Evolutionary conservation across 2,329 filamentous ascomycete genomes (phyloP).

Genomic region (Myriosclerotinia duriaeana): DNA sequence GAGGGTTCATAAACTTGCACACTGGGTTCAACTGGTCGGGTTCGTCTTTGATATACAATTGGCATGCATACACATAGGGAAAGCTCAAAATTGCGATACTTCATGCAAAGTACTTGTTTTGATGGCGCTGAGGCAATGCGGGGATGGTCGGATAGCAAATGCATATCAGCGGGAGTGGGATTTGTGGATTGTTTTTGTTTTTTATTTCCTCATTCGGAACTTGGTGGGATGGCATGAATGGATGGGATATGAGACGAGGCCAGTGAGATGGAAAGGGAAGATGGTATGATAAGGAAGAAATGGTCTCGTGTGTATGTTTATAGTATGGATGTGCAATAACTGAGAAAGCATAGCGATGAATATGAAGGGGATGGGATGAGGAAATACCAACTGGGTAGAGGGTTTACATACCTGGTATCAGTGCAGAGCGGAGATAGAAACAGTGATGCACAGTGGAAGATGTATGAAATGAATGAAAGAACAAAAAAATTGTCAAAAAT

Average conservation of each 20-base stretch:
- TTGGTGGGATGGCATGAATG: slow-evolving; percentile 13
- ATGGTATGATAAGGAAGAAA: slow-evolving; percentile 14
- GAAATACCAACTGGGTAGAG: neutral
- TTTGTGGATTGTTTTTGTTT: slow-evolving; percentile 7
- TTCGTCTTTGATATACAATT: slow-evolving; percentile 25
- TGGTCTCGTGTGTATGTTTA: slow-evolving; percentile 17
- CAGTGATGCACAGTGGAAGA: slow-evolving; percentile 16
- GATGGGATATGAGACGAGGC: slow-evolving; percentile 19
- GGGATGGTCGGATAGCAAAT: slow-evolving; percentile 10
- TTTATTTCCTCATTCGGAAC: slow-evolving; percentile 1
- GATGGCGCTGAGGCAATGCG: slow-evolving; percentile 13
- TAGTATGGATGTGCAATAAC: slow-evolving; percentile 12
- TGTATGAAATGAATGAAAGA: slow-evolving; percentile 15
- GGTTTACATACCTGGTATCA: slow-evolving; percentile 8
- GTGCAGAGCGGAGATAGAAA: neutral
- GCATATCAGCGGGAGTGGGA: slow-evolving; percentile 18
- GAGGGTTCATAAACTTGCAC: slow-evolving; percentile 24
- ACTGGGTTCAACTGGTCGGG: slow-evolving; percentile 20
- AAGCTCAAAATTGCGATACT: slow-evolving; percentile 15
- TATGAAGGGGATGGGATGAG: neutral
- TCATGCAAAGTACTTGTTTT: slow-evolving; percentile 19
- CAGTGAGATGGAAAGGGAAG: slow-evolving; percentile 15
- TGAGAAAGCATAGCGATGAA: slow-evolving; percentile 5
- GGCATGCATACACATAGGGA: slow-evolving; percentile 25
- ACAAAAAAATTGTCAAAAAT: slow-evolving; percentile 20